phyloP scores from a whole-genome alignment of 2,329 filamentous ascomycete genomes.

The Septoria petroselini region DNA sequence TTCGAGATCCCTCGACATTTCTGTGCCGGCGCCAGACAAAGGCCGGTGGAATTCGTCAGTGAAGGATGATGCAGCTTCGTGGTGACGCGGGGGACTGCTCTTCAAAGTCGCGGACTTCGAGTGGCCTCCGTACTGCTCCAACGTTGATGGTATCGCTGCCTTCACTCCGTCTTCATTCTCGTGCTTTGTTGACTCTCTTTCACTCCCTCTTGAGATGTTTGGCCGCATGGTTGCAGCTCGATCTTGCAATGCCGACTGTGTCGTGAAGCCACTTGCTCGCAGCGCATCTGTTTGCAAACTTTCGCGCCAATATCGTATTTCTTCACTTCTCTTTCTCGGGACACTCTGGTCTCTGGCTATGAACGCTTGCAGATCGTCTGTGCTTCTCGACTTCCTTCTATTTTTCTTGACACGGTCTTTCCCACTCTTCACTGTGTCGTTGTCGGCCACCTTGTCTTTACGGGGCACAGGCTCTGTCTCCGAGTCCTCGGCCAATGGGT shows the following conservation, averaged over 20 bases:
- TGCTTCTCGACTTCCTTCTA: conserved; percentile 38
- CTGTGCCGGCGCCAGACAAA: conserved; percentile 20
- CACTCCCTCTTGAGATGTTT: conserved; percentile 1
- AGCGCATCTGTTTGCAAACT: conserved; percentile 33
- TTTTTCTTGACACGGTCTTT: conserved; percentile 22
- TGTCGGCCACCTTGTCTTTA: conserved; percentile 9
- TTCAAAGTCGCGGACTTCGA: conserved; percentile 17
- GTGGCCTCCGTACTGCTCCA: background rate
- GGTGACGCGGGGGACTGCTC: conserved; percentile 20
- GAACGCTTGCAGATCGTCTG: conserved; percentile 32
- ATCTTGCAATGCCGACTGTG: conserved; percentile 11
- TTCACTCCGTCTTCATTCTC: background rate
- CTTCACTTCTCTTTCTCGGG: conserved; percentile 36
- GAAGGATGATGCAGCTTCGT: conserved; percentile 14
- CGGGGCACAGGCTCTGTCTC: conserved; percentile 3
- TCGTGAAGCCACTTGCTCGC: conserved; percentile 32
- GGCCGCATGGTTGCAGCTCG: conserved; percentile 11
- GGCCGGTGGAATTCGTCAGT: conserved; percentile 15
- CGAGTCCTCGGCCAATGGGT: conserved; percentile 1
- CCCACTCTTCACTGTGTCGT: conserved; percentile 12
- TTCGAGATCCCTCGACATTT: conserved; percentile 35
- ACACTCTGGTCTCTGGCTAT: conserved; percentile 19
- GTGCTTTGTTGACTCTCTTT: background rate
- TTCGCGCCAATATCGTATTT: conserved; percentile 40
- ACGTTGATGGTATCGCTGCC: background rate